Percentiles rank a stretch among this genome's conserved stretches.
Evolutionary conservation across 768 basidiomycete genomes (phyloP).

Genomic region (Tricholoma matsutake): DNA sequence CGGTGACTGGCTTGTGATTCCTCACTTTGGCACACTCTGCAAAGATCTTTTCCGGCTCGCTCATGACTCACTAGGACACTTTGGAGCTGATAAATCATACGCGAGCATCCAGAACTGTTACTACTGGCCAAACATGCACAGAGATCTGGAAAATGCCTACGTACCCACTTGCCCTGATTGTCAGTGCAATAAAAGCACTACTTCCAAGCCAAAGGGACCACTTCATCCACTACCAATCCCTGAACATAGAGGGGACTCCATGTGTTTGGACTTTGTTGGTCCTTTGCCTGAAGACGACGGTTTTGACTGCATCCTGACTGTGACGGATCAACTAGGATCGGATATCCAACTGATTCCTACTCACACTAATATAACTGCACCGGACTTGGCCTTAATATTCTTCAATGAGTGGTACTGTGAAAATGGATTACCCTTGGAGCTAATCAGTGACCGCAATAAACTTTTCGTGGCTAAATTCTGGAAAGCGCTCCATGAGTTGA

Average conservation of each 20-base stretch:
- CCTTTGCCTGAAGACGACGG: no score
- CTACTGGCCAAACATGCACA: no score
- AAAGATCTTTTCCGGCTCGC: no score
- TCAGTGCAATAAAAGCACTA: not conserved
- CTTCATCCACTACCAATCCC: not conserved
- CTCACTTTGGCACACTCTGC: not conserved
- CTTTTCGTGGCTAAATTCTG: no score
- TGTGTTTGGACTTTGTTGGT: no score
- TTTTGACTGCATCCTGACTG: not conserved
- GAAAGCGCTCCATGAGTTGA: no score
- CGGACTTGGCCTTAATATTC: not conserved
- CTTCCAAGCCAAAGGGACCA: not conserved
- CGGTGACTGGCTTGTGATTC: not conserved
- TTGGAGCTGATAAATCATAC: no score
- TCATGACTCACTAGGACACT: no score
- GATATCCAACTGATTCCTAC: not conserved
- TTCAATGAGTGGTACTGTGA: not conserved
- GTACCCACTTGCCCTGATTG: no score
- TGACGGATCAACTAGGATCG: not conserved
- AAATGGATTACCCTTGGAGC: not conserved
- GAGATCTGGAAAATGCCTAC: no score
- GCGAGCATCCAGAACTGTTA: no score
- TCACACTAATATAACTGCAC: not conserved
- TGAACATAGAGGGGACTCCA: no score
- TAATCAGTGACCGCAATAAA: not conserved